A percentile compares a stretch with the other conserved stretches of the same genome.
phyloP scores from a whole-genome alignment of 495 filamentous ascomycete species.

The Rostrohypoxylon terebratum region DNA sequence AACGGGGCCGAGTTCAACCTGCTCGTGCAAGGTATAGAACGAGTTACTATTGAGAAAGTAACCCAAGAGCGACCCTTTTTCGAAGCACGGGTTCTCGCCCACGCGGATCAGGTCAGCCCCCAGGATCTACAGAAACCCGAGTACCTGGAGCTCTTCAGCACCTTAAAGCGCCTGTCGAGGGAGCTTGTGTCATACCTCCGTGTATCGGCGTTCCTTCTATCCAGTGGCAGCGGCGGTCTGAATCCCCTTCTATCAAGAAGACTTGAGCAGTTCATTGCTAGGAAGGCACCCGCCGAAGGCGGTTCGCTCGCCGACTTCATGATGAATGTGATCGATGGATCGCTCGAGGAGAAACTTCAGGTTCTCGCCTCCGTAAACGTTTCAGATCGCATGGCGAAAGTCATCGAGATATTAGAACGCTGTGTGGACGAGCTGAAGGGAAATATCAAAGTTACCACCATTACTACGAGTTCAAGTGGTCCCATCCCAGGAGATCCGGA shows the following conservation, averaged over 20 bases:
- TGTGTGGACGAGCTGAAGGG: slow-evolving; percentile 85
- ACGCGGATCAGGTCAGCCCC: slow-evolving; percentile 47
- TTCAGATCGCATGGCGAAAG: slow-evolving; percentile 78
- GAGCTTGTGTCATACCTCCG: slow-evolving; percentile 84
- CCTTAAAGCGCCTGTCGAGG: slow-evolving; percentile 82
- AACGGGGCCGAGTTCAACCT: slow-evolving; percentile 82
- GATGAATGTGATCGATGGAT: slow-evolving; percentile 86
- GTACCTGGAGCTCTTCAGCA: slow-evolving; percentile 74
- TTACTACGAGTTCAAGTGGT: slow-evolving; percentile 66
- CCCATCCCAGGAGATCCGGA: slow-evolving; percentile 63
- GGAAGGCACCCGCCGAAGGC: slow-evolving; percentile 80
- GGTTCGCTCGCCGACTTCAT: slow-evolving; percentile 96
- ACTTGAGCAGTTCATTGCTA: slow-evolving; percentile 84
- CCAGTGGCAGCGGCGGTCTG: slow-evolving; percentile 67
- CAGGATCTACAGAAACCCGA: slow-evolving; percentile 38
- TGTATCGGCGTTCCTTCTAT: slow-evolving; percentile 79
- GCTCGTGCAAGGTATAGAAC: slow-evolving; percentile 84
- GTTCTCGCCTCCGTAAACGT: slow-evolving; percentile 81
- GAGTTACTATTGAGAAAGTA: slow-evolving; percentile 80
- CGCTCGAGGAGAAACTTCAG: slow-evolving; percentile 88
- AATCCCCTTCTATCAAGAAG: slow-evolving; percentile 86
- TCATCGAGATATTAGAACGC: slow-evolving; percentile 81
- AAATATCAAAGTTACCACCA: slow-evolving; percentile 79
- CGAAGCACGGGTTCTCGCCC: slow-evolving; percentile 74
- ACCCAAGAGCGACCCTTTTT: slow-evolving; percentile 85